Evolutionary conservation across 2,329 filamentous ascomycete genomes (phyloP), one percentile per base, ranked within the genome.

Genomic region (Delphinella strobiligena): DNA sequence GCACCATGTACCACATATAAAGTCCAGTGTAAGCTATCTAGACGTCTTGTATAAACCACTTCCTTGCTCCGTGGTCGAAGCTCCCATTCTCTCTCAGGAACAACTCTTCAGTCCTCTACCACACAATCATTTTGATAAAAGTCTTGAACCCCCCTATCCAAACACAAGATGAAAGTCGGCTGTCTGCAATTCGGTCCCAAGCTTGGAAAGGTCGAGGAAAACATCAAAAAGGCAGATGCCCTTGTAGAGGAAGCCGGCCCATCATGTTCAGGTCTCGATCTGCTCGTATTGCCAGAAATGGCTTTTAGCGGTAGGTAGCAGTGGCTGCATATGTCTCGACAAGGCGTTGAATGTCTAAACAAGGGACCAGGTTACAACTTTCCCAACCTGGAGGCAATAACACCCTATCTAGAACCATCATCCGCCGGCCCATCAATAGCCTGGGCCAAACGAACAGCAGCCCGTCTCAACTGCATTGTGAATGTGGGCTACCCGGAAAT

Each of bases 201-300:
- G 52, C 69, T 88, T 32, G 82, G 80, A 37, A 73, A 82, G 40
- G 62, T 84, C 24, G 62, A 82, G 50, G 74, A 80, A 45, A 89
- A 89, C 48, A 66, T 88, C 34, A 72, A 71, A 46, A 71, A 71
- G 14, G 82, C 82, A 45, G 76, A 87, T 47, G 59, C 67, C 0
- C 67, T 88, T 3, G 61, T 89, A 9, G 66, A 60, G 14, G 64
- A 54, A 18, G 69, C 72, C 0, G 60, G 68, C 4, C 61, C 61
- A 41, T 27, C 38, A 34, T 34, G 42, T 16, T 15, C 31, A 7
- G 44, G 69, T n/a, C 54, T 88, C 1, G 80, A 86, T 52, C 67
- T 88, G 19, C 64, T 91, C 0, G 74, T 89, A 0, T 61, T 89
- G 0, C 82, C 84, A 0, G 84, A 89, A 54, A 62, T 89, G 56